phyloP scores from a whole-genome alignment of 2,329 filamentous ascomycete species.

The Chaetomium sp. region DNA sequence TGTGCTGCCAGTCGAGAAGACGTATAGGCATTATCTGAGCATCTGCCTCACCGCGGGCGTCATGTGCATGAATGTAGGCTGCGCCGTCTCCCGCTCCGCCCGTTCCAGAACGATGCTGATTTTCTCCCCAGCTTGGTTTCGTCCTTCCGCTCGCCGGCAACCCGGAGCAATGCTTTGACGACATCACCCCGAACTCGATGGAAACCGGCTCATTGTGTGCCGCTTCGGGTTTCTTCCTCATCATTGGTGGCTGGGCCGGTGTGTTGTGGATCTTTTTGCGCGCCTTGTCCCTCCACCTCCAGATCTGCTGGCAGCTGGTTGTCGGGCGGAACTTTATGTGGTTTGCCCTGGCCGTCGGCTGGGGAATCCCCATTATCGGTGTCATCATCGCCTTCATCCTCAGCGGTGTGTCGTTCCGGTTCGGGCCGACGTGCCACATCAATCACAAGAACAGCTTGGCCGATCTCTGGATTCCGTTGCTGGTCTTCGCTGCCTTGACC shows the following conservation, averaged over 20 bases:
- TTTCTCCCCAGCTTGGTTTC: conserved; percentile 76
- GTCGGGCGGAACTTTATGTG: conserved; percentile 91
- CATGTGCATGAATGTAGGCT: conserved; percentile 75
- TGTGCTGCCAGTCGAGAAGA: conserved; percentile 82
- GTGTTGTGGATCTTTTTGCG: conserved; percentile 91
- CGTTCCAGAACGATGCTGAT: not conserved
- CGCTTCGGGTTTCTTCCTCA: conserved; percentile 81
- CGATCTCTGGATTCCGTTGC: conserved; percentile 86
- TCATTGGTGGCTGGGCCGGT: conserved; percentile 82
- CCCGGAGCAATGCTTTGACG: conserved; percentile 81
- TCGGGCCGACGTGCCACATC: conserved; percentile 90
- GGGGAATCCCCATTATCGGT: conserved; percentile 78
- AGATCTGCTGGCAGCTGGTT: conserved; percentile 96
- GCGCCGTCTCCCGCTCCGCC: not conserved
- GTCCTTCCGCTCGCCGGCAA: conserved; percentile 80
- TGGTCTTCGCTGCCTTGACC: conserved; percentile 75
- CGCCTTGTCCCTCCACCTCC: conserved; percentile 87
- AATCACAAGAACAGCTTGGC: conserved; percentile 83
- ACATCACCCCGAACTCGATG: conserved; percentile 95
- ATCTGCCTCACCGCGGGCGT: conserved; percentile 80
- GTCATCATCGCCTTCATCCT: conserved; percentile 76
- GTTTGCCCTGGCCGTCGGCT: conserved; percentile 75
- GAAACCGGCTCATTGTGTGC: conserved; percentile 78
- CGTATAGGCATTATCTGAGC: conserved; percentile 88
- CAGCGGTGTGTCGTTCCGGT: conserved; percentile 92